These are phyloP conservation scores for Cokeromyces recurvatus DNA, from an alignment of 371 early-diverging fungal genomes.

Conservation along the genomic window DNA sequence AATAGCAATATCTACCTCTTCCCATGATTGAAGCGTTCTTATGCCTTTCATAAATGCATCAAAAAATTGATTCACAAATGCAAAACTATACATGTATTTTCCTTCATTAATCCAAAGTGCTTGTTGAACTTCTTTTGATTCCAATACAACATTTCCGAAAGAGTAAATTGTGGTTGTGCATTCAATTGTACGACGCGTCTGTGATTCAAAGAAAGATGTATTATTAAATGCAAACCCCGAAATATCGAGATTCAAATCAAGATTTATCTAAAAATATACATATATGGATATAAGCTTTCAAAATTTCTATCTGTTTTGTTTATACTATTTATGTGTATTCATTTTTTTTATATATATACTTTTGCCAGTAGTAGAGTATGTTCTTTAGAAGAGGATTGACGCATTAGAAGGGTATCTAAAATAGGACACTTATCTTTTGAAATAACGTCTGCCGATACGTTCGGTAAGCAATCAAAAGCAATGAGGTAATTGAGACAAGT, in stretches of 20 bases:
- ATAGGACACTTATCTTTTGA: constrained; percentile 35
- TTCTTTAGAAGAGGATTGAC: constrained; percentile 1
- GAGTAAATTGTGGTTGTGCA: constrained; percentile 66
- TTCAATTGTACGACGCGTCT: constrained; percentile 45
- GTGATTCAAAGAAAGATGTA: constrained; percentile 50
- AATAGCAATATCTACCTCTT: constrained; percentile 51
- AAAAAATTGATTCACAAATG: constrained; percentile 60
- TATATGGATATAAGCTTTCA: too few species aligned
- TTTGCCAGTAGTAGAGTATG: too few species aligned
- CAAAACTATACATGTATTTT: constrained; percentile 50
- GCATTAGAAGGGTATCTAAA: constrained; percentile 1
- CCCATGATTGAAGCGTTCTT: constrained; percentile 41
- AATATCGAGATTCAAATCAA: constrained; percentile 41
- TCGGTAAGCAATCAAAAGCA: too few species aligned
- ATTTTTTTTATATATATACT: too few species aligned
- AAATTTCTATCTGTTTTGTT: too few species aligned
- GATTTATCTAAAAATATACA: constrained; percentile 32
- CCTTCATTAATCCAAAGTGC: constrained; percentile 39
- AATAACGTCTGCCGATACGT: constrained; percentile 3
- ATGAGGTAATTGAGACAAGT: constrained; percentile 16
- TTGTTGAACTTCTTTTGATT: constrained; percentile 55
- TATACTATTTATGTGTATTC: too few species aligned
- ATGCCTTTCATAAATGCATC: constrained; percentile 54
- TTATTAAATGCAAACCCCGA: constrained; percentile 44
- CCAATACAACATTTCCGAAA: constrained; percentile 60